A percentile compares a stretch with the other conserved stretches of the same genome.
Evolutionary conservation across 2,329 filamentous ascomycete genomes (phyloP).

Genomic region (Ceratocystis lukuohia): DNA sequence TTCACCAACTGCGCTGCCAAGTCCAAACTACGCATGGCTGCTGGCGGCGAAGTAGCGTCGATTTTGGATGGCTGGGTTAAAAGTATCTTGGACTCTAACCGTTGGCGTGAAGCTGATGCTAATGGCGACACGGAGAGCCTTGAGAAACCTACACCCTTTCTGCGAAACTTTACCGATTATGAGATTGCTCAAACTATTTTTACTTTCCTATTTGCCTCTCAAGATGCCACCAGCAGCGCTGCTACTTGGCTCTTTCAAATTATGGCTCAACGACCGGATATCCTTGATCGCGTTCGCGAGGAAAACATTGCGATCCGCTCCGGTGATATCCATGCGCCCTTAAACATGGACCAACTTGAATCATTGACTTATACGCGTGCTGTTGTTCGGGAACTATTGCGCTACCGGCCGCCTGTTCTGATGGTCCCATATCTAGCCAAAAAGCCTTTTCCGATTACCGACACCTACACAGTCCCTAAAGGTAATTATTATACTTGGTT

Average conservation of each 20-base stretch:
- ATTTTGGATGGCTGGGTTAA: constrained; percentile 95
- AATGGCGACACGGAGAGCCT: constrained; percentile 54
- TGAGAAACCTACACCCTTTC: constrained; percentile 68
- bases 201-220: constrained; percentile 92
- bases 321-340: constrained; percentile 54
- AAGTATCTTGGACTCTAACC: constrained; percentile 72
- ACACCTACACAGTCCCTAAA: constrained; percentile 83
- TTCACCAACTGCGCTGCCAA: constrained; percentile 88
- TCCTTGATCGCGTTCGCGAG: constrained; percentile 77
- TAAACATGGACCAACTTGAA: constrained; percentile 79
- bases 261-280: constrained; percentile 83
- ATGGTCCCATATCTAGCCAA: constrained; percentile 95
- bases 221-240: constrained; percentile 90
- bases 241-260: constrained; percentile 92
- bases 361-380: constrained; percentile 81
- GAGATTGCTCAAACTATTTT: constrained; percentile 91
- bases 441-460: constrained; percentile 85
- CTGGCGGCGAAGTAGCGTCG: constrained; percentile 73
- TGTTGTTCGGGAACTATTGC: constrained; percentile 78
- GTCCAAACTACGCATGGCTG: constrained; percentile 81
- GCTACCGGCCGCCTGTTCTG: constrained; percentile 89
- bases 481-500: constrained; percentile 32
- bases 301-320: constrained; percentile 71
- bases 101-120: constrained; percentile 65
- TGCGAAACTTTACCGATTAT: constrained; percentile 78